A percentile compares a stretch with the other conserved stretches of the same genome.
phyloP scores from a whole-genome alignment of 2,329 filamentous ascomycete species.

The Microascus cirrosus region DNA sequence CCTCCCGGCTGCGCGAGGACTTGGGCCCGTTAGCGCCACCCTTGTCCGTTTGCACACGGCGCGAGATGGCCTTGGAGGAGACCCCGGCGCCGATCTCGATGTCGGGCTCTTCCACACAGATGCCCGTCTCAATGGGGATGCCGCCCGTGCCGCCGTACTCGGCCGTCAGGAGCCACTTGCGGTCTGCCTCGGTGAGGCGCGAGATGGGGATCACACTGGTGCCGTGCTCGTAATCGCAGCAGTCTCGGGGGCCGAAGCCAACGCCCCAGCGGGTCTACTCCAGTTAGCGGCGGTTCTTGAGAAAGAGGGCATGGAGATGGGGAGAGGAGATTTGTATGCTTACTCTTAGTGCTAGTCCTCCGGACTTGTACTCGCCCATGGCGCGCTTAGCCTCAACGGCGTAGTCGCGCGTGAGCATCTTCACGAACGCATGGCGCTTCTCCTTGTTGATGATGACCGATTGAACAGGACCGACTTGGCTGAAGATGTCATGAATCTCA shows the following conservation, averaged over 20 bases:
- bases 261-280: slow-evolving; percentile 87
- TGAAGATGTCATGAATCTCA: slow-evolving; percentile 73
- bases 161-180: slow-evolving; percentile 93
- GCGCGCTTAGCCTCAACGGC: slow-evolving; percentile 74
- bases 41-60: slow-evolving; percentile 59
- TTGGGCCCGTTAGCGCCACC: slow-evolving; percentile 54
- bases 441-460: slow-evolving; percentile 98
- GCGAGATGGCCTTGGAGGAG: slow-evolving; percentile 76
- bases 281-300: slow-evolving; percentile 9
- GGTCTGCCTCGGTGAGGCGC: slow-evolving; percentile 87
- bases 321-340: slow-evolving; percentile 21
- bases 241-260: slow-evolving; percentile 91
- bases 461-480: slow-evolving; percentile 75
- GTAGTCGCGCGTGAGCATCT: slow-evolving; percentile 87
- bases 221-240: slow-evolving; percentile 88
- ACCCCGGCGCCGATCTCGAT: slow-evolving; percentile 98
- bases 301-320: slow-evolving; percentile 5
- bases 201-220: slow-evolving; percentile 89
- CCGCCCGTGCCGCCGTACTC: slow-evolving; percentile 91
- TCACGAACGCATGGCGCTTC: slow-evolving; percentile 96
- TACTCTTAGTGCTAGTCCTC: slow-evolving; percentile 55
- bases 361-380: slow-evolving; percentile 41
- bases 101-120: slow-evolving; percentile 93
- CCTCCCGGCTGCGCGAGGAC: slow-evolving; percentile 32
- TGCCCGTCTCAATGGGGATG: slow-evolving; percentile 63